Evolutionary conservation across 1,139 yeast genomes (phyloP), one percentile per base, ranked within the genome.

Genomic region (Zhuliangozyma parablackwelliae): DNA sequence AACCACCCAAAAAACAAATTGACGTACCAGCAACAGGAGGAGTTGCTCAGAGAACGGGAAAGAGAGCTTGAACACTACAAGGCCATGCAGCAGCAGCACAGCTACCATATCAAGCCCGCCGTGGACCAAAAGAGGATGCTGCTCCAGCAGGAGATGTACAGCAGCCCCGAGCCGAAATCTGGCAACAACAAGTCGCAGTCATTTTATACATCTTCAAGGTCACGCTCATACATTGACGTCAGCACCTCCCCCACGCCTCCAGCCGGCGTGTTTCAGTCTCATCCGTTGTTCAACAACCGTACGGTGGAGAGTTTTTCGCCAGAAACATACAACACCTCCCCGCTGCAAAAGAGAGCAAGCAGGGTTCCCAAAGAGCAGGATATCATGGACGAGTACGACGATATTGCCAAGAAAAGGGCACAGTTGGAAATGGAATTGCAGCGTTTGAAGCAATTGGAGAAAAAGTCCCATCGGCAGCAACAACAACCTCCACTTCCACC

Each of bases 361-460:
- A 36, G 28, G 26, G 13, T 20, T n/a, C 31, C 31, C 6, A 32
- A 33, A 24, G 44, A 41, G 20, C 41, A 40, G 30, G 46, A 47
- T n/a, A 43, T 41, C 24, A 38, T 39, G n/a, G 47, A 44, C 10
- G 57, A 58, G 21, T 52, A 55, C 31, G 61, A 61, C 30, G 68
- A 61, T 37, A 58, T 65, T 30, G 52, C 59, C 7, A 49, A 51
- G 30, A 66, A 64, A 43, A 56, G 67, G 40, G 67, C 62, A 21
- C 70, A 65, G 43, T 57, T 69, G 34, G 75, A 70, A 45, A 43
- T 60, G 47, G 74, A 68, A 43, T 53, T 69, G 31, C 61, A 61
- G 36, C 64, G 61, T 30, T 56, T 70, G 43, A 66, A 59, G 40
- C 59, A 63, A 35, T 51, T 69, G 43, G 72, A 68, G 45, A 57